Evolutionary conservation across 495 filamentous ascomycete species (phyloP).

Genomic region (Trypethelium eluteriae): DNA sequence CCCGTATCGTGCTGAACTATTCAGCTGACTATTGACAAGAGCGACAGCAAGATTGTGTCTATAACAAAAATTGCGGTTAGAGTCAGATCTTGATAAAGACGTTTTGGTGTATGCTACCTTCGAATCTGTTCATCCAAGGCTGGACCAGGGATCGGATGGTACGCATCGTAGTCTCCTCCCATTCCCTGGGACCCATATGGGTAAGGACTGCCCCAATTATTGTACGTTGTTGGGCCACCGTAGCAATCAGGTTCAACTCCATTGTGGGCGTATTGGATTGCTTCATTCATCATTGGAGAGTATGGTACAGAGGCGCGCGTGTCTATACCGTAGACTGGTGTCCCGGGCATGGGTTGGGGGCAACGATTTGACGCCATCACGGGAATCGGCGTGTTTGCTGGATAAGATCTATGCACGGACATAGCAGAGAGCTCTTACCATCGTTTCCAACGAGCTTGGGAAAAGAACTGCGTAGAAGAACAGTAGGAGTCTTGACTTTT

Average conservation of each 20-base stretch:
- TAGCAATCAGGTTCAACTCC: not conserved
- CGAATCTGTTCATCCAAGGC: not conserved
- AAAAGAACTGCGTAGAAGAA: not conserved
- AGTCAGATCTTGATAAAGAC: not conserved
- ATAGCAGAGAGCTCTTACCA: not conserved
- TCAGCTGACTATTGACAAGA: conserved; percentile 31
- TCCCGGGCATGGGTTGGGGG: not conserved
- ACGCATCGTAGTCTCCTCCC: not conserved
- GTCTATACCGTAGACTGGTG: not conserved
- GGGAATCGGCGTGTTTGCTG: not conserved
- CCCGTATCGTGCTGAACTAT: conserved; percentile 18
- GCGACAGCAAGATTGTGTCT: conserved; percentile 35
- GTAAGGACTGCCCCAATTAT: not conserved
- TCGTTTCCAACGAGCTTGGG: not conserved
- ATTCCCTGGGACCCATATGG: not conserved
- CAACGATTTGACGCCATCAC: not conserved
- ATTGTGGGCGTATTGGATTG: not conserved
- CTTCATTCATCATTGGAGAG: conserved; percentile 3
- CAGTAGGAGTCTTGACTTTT: not conserved
- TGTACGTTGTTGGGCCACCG: not conserved
- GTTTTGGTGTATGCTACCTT: not conserved
- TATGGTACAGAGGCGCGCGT: not conserved
- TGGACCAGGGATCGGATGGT: not conserved
- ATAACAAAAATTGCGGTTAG: not conserved
- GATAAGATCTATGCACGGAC: not conserved